Conservation (phyloP, 2,329 filamentous ascomycete species). For the Fusarium coicis region DNA sequence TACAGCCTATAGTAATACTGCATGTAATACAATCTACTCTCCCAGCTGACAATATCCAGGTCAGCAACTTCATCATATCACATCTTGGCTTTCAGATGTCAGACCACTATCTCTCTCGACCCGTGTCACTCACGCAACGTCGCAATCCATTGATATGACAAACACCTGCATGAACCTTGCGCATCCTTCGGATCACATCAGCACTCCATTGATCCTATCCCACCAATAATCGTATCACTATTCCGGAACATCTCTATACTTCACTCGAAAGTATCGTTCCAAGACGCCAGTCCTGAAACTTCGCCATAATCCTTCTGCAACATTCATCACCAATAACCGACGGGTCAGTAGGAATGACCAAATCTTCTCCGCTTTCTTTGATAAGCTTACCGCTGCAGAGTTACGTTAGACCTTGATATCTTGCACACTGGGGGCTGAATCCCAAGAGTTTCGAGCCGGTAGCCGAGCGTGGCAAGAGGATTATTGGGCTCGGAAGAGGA, state of each 20-base stretch:
- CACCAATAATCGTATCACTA: background rate
- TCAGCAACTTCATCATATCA: too few species aligned
- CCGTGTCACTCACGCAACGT: too few species aligned
- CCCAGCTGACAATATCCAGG: background rate
- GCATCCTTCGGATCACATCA: background rate
- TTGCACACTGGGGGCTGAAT: background rate
- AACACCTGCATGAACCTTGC: background rate
- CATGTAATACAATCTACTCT: accelerated
- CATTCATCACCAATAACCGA: background rate
- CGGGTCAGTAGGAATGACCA: background rate
- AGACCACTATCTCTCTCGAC: background rate
- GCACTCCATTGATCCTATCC: background rate
- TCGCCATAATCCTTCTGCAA: background rate
- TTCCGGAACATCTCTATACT: background rate
- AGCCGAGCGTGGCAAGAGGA: background rate
- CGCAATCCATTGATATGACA: background rate
- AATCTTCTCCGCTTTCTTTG: background rate
- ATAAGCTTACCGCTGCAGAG: background rate
- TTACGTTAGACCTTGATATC: background rate
- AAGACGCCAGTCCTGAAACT: background rate
- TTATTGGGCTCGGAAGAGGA: background rate
- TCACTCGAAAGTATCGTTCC: background rate
- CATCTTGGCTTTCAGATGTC: background rate
- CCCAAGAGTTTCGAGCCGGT: background rate
- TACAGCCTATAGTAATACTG: accelerated